phyloP scores from a whole-genome alignment of 2,329 filamentous ascomycete species.

The Phialemoniopsis sp. region DNA sequence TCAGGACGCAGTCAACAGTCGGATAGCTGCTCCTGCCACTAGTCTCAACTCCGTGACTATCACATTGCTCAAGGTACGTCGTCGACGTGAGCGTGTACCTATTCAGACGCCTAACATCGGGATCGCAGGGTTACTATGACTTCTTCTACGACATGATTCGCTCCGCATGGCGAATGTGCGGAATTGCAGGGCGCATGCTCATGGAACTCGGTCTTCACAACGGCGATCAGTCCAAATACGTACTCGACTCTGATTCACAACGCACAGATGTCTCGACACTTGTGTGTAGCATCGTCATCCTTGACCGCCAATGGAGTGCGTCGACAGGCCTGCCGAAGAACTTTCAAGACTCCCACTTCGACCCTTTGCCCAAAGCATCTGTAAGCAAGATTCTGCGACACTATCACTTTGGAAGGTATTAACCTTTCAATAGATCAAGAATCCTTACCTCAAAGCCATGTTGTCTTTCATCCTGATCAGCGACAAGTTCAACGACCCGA shows the following conservation, averaged over 20 bases:
- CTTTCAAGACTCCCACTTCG: constrained; percentile 1
- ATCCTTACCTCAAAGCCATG: constrained; percentile 13
- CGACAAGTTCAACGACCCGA: constrained; percentile 13
- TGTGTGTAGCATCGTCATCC: neutral
- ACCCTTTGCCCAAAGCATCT: constrained; percentile 2
- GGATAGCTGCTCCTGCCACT: too few species aligned
- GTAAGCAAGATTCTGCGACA: too few species aligned
- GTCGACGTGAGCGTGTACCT: neutral
- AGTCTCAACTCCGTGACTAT: too few species aligned
- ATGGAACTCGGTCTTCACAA: constrained; percentile 1
- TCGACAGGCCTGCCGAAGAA: neutral
- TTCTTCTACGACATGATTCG: neutral
- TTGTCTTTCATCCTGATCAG: constrained; percentile 12
- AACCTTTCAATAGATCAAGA: neutral
- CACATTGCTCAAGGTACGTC: too few species aligned
- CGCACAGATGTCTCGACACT: neutral
- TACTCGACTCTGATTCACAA: neutral
- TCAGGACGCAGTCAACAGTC: too few species aligned
- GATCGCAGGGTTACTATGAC: neutral
- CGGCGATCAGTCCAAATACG: neutral
- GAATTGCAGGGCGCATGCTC: neutral
- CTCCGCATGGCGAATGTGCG: neutral
- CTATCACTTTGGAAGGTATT: too few species aligned
- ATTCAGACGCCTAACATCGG: neutral
- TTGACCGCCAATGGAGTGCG: constrained; percentile 1